Evolutionary conservation across 306 rosid species (phyloP).

Genomic region (Morella rubra): DNA sequence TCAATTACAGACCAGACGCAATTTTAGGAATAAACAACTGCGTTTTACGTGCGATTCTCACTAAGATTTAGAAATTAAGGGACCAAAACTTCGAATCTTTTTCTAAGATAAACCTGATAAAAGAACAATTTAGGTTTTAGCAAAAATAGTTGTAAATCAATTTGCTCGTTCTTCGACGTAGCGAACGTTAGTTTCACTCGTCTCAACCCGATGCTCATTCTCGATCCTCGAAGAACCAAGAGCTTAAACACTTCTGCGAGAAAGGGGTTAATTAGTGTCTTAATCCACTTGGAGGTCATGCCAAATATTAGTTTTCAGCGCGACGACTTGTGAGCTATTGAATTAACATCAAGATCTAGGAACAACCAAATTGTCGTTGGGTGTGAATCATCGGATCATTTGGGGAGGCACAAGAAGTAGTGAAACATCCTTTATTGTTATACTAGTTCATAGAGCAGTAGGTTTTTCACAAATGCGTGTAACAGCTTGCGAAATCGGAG

Average conservation of each 20-base stretch:
- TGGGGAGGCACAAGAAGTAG: not conserved
- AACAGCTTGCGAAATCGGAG: not conserved
- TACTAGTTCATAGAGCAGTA: not conserved
- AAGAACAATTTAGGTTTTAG: not conserved
- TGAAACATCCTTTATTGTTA: not conserved
- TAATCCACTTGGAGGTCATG: not conserved
- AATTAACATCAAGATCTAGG: not conserved
- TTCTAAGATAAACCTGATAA: not conserved
- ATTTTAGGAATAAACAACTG: not conserved
- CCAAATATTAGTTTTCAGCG: not conserved
- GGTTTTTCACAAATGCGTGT: not conserved
- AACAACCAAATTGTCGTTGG: not conserved
- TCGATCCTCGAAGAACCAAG: not conserved
- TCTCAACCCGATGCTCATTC: slow-evolving; percentile 2
- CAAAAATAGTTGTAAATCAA: not conserved
- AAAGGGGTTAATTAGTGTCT: not conserved
- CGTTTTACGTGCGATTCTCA: not conserved
- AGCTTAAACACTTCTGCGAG: too few species aligned
- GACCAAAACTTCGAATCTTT: not conserved
- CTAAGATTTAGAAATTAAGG: not conserved
- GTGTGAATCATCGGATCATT: too few species aligned
- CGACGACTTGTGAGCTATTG: not conserved
- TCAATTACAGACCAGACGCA: not conserved
- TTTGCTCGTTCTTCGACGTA: not conserved
- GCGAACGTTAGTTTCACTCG: not conserved